A percentile compares a stretch with the other conserved stretches of the same genome.
phyloP scores from a whole-genome alignment of 139 green algal species.

The Chlorella sp. region DNA sequence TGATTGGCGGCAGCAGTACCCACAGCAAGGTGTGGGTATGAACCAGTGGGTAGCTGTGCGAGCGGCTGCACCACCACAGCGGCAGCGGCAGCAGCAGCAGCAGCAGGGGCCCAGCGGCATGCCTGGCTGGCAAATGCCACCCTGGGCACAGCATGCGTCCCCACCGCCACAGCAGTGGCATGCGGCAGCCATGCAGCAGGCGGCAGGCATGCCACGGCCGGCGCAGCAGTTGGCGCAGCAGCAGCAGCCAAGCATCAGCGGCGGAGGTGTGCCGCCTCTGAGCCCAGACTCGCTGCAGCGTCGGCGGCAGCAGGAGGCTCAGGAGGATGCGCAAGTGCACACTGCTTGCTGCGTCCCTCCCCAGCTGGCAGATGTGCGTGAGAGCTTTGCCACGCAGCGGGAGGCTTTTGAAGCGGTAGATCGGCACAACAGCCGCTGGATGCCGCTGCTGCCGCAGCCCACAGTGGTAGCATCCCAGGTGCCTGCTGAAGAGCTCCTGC shows the following conservation, averaged over 20 bases:
- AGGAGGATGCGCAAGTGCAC: conserved; percentile 10
- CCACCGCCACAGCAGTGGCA: no score
- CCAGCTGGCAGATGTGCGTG: conserved; percentile 10
- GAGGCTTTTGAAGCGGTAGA: conserved; percentile 52
- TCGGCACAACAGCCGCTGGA: conserved; percentile 31
- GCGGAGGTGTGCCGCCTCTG: no score
- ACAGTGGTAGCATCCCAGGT: conserved; percentile 13
- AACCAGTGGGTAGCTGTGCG: conserved; percentile 22
- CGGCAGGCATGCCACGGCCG: neutral
- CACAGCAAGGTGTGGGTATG: neutral
- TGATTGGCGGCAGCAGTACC: neutral
- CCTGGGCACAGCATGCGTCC: no score
- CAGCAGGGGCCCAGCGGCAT: neutral
- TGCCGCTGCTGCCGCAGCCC: neutral
- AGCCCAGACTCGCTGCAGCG: neutral
- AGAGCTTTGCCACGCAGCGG: conserved; percentile 41
- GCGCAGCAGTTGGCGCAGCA: no score
- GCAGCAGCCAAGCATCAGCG: no score
- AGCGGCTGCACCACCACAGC: neutral
- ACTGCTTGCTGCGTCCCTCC: conserved; percentile 6
- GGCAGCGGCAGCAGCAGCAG: neutral
- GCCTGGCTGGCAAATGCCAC: no score
- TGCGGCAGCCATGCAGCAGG: neutral
- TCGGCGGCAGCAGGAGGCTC: neutral
- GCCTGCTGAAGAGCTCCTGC: neutral